These are phyloP conservation scores for Citrus inodora DNA, from an alignment of 345 rosid species.

Conservation along the genomic window DNA sequence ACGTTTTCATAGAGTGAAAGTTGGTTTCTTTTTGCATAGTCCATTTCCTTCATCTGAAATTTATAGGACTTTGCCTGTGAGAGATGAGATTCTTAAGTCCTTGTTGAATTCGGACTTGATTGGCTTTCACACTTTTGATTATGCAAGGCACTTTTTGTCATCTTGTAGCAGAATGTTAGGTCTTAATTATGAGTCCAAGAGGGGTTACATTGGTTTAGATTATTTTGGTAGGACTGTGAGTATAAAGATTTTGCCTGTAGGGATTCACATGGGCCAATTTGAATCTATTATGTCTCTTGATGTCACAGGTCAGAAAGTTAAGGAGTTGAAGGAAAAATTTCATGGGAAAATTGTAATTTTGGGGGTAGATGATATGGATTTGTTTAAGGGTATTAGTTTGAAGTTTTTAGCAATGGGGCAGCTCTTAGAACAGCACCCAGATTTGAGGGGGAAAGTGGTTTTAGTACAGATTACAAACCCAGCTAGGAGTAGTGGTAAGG, in stretches of 20 bases:
- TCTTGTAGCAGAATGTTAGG: slow-evolving; percentile 85
- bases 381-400: slow-evolving; percentile 71
- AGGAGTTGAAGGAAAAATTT: slow-evolving; percentile 52
- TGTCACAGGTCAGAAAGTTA: slow-evolving; percentile 39
- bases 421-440: slow-evolving; percentile 44
- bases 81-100: slow-evolving; percentile 67
- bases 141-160: slow-evolving; percentile 83
- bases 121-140: slow-evolving; percentile 85
- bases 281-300: slow-evolving; percentile 39
- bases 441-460: slow-evolving; percentile 53
- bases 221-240: slow-evolving; percentile 73
- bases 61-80: slow-evolving; percentile 60
- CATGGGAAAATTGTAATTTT: slow-evolving; percentile 51
- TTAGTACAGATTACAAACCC: slow-evolving; percentile 80
- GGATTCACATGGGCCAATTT: slow-evolving; percentile 78
- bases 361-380: slow-evolving; percentile 81
- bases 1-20: slow-evolving; percentile 43
- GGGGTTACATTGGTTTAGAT: slow-evolving; percentile 84
- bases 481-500: slow-evolving; percentile 72
- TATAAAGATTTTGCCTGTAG: slow-evolving; percentile 71
- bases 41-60: slow-evolving; percentile 82
- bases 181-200: slow-evolving; percentile 65
- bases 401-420: slow-evolving; percentile 70
- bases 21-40: slow-evolving; percentile 73
- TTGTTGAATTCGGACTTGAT: slow-evolving; percentile 76